These are phyloP conservation scores for Ophiosphaerella herpotricha DNA, from an alignment of 2,329 filamentous ascomycete species.

Conservation along the genomic window DNA sequence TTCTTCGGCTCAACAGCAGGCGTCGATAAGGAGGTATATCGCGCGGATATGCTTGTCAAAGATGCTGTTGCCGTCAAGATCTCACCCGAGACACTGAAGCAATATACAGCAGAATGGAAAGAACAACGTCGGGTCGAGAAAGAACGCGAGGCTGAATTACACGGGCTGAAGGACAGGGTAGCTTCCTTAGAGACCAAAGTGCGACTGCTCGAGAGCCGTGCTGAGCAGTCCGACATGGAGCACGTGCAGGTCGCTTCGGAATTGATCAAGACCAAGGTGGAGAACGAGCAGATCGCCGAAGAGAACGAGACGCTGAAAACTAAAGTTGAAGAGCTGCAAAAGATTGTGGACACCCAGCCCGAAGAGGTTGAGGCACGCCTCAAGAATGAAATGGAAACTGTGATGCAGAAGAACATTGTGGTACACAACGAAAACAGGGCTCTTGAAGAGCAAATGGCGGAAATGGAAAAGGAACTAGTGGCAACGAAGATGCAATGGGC, in stretches of 20 bases:
- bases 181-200: conserved; percentile 71
- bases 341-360: conserved; percentile 87
- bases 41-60: conserved; percentile 88
- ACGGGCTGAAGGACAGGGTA: conserved; percentile 64
- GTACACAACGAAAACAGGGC: conserved; percentile 91
- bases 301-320: conserved; percentile 85
- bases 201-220: conserved; percentile 83
- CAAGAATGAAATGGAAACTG: conserved; percentile 82
- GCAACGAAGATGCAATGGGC: conserved; percentile 94
- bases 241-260: conserved; percentile 91
- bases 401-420: conserved; percentile 90
- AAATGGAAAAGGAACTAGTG: conserved; percentile 91
- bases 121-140: conserved; percentile 83
- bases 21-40: conserved; percentile 92
- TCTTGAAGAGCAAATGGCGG: conserved; percentile 85
- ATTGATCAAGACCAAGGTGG: conserved; percentile 87
- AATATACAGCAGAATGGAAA: conserved; percentile 87
- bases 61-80: conserved; percentile 90
- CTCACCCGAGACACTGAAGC: conserved; percentile 77
- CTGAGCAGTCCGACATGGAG: conserved; percentile 86
- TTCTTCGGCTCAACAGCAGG: conserved; percentile 95
- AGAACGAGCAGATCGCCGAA: conserved; percentile 87
- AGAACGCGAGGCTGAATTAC: conserved; percentile 80
- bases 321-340: conserved; percentile 82
- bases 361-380: conserved; percentile 83